Percentiles rank a stretch among this genome's conserved stretches.
Conservation (phyloP, 768 basidiomycete genomes). For the Pisolithus orientalis region DNA sequence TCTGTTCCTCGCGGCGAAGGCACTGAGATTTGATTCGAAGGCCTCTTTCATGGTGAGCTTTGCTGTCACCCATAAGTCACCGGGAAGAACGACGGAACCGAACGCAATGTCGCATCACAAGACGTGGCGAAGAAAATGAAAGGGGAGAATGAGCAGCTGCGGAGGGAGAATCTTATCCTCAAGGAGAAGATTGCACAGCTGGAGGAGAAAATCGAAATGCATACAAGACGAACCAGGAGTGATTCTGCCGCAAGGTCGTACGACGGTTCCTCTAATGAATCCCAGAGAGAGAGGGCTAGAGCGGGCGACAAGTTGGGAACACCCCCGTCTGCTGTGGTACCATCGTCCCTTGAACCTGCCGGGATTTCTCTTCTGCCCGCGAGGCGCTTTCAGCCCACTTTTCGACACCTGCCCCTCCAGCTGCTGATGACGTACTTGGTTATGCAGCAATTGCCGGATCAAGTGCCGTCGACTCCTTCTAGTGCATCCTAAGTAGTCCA, state of each 20-base stretch:
- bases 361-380: constrained; percentile 27
- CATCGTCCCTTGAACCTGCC: constrained; percentile 44
- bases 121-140: constrained; percentile 77
- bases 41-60: no score
- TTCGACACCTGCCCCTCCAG: constrained; percentile 23
- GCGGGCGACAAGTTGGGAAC: constrained; percentile 22
- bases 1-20: no score
- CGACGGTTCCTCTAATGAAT: constrained; percentile 14
- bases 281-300: constrained; percentile 35
- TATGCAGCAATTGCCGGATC: constrained; percentile 28
- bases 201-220: constrained; percentile 26
- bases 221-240: constrained; percentile 57
- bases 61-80: no score
- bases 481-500: constrained; percentile 72
- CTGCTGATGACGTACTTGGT: constrained; percentile 28
- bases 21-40: no score
- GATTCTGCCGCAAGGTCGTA: constrained; percentile 35
- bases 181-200: constrained; percentile 43
- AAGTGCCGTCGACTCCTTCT: constrained; percentile 25
- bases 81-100: constrained; percentile 14
- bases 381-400: constrained; percentile 21
- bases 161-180: constrained; percentile 58
- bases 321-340: constrained; percentile 41
- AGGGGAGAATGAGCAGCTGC: constrained; percentile 77
- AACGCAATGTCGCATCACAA: constrained; percentile 80